Conservation (phyloP, 805 yeast genomes). For the Nakazawaea pomicola region DNA sequence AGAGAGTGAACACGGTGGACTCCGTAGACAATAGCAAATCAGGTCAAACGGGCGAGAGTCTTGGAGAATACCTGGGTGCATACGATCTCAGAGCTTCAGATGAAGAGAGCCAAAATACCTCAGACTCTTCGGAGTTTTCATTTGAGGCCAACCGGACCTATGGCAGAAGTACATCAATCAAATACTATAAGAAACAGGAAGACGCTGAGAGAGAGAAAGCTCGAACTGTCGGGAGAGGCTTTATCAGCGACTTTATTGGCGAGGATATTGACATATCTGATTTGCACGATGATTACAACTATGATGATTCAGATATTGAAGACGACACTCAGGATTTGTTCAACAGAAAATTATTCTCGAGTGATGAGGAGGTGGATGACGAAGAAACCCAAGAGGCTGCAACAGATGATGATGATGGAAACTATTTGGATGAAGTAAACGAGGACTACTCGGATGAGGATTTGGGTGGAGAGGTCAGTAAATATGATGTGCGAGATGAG, state of each 20-base stretch:
- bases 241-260: conserved; percentile 22
- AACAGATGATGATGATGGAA: too few species aligned
- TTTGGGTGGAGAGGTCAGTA: background rate
- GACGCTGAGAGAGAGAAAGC: conserved; percentile 24
- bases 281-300: conserved; percentile 27
- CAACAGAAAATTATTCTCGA: conserved; percentile 30
- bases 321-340: conserved; percentile 35
- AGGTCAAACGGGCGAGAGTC: background rate
- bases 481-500: background rate
- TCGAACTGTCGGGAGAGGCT: conserved; percentile 14
- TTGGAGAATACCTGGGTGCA: background rate
- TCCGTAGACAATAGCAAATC: background rate
- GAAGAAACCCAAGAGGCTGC: too few species aligned
- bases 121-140: conserved; percentile 28
- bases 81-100: background rate
- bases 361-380: conserved; percentile 23
- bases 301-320: conserved; percentile 24
- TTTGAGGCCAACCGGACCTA: conserved; percentile 24
- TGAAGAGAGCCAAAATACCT: background rate
- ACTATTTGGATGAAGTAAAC: background rate
- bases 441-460: conserved; percentile 12
- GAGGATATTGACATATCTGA: conserved; percentile 19
- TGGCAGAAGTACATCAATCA: conserved; percentile 31
- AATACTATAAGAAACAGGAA: conserved; percentile 29
- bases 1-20: background rate